Evolutionary conservation across 768 basidiomycete species (phyloP).

Genomic region (Cantharellus cinnabarinus): DNA sequence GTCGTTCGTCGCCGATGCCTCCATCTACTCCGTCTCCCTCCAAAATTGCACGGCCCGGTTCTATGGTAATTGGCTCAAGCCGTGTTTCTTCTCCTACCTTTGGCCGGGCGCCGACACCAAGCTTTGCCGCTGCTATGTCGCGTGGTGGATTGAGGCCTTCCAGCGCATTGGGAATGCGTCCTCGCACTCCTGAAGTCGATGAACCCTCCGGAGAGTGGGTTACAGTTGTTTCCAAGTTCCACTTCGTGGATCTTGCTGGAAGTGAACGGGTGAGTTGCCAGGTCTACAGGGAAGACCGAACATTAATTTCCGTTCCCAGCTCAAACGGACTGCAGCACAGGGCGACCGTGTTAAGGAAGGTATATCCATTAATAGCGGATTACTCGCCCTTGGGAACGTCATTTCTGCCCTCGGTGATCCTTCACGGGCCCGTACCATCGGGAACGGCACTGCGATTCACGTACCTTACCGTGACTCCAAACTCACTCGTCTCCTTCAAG

Average conservation of each 20-base stretch:
- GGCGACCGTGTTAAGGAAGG: slow-evolving; percentile 97
- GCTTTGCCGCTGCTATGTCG: slow-evolving; percentile 55
- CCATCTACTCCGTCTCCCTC: slow-evolving; percentile 51
- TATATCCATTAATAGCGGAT: slow-evolving; percentile 95
- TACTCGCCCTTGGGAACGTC: slow-evolving; percentile 91
- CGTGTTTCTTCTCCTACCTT: slow-evolving; percentile 62
- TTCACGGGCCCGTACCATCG: slow-evolving; percentile 54
- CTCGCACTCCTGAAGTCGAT: slow-evolving; percentile 7
- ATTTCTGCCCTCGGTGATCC: slow-evolving; percentile 96
- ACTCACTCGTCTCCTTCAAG: slow-evolving; percentile 86
- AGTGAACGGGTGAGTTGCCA: slow-evolving; percentile 59
- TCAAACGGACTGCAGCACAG: slow-evolving; percentile 89
- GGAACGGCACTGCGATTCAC: slow-evolving; percentile 36
- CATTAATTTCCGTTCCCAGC: slow-evolving; percentile 23
- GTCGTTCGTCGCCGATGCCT: slow-evolving; percentile 45
- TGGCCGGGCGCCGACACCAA: slow-evolving; percentile 60
- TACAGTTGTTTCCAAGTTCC: slow-evolving; percentile 85
- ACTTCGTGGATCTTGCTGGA: slow-evolving; percentile 95
- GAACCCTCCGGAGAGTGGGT: slow-evolving; percentile 69
- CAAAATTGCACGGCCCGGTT: slow-evolving; percentile 65
- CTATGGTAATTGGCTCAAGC: slow-evolving; percentile 33
- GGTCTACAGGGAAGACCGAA: neutral
- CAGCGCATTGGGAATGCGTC: slow-evolving; percentile 46
- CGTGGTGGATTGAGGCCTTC: slow-evolving; percentile 42
- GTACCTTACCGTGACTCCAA: slow-evolving; percentile 98